Base-by-base conservation (phyloP, 2,329 filamentous ascomycete genomes). In the Cadophora sp. region DNA sequence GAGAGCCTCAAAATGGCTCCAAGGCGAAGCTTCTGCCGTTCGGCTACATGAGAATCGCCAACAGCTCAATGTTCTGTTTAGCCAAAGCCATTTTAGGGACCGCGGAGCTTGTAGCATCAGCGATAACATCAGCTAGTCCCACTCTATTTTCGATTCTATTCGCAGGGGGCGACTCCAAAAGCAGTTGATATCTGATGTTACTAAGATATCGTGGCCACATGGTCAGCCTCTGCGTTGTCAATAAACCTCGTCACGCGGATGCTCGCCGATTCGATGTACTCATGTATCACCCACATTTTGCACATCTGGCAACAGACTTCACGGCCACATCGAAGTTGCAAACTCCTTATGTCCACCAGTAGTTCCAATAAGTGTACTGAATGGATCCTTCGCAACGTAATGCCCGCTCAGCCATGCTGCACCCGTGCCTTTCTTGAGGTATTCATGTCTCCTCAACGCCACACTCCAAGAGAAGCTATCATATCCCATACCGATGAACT, bases 381-480 rank as follows among this genome's bases (percentile, higher is more conserved):
- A 67, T 16, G 72, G 67, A 68, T 76, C 74, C 31, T 53, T 70
- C 50, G 70, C 51, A 26, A 71, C 53, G 46, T 73, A 62, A 26
- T 70, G 67, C 0, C 72, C 72, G 31, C 66, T 60, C 53, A 72
- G 58, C 60, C 67, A 59, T 3, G 50, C 19, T 34, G 64, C 43
- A 27, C 37, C n/a, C 31, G 63, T 53, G 24, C 37, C 55, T 31
- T 70, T 12, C 50, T 50, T 51, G 6, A 62, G 55, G 59, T 64
- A 70, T 1, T 40, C 40, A 67, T 74, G 71, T 64, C 75, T 73
- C 29, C 68, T 71, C 64, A 76, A 73, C 1, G 83, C 84, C 24
- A 86, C 72, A 67, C 81, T 82, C 79, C 82, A 84, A 12, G 80
- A 77, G 63, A 85, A 83, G 71, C 77, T 80, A 68, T 81, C 83